Evolutionary conservation across 805 yeast genomes (phyloP), one percentile per base, ranked within the genome.

Genomic region (Candida xiaguanensis): DNA sequence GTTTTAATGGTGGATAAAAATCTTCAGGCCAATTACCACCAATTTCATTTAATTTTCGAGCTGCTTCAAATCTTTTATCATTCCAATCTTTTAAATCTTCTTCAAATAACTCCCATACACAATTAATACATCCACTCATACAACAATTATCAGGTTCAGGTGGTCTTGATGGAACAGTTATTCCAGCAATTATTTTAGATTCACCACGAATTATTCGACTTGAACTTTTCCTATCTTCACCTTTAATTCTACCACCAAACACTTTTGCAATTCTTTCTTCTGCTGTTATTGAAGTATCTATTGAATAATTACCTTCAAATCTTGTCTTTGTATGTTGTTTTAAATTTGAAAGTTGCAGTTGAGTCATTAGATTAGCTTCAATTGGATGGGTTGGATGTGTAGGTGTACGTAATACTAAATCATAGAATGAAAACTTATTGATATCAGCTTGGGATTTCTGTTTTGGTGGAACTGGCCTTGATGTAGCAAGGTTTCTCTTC

Each of bases 41-140:
- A 35, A 59, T 63, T 4, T 52, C 44, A 22, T 42, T 49, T 36
- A 77, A 55, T 12, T 49, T 51, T 5, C 48, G 33, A 0, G 73
- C 84, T 0, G 96, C 96, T 40, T 69, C 57, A 27, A 61, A 62
- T 14, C 95, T 67, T 52, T 69, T 61, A 1, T 46, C 55, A 51
- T 80, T 78, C 96, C 96, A 93, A 24, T 87, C 87, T 46, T 78
- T 81, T 36, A 90, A 53, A 56, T 93, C 98, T 38, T 91, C 97
- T 48, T 84, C 82, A 57, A 78, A 91, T 39, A 86, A 65, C 51
- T 90, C 96, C 98, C 98, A 93, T 2, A 91, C 98, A 60, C 99
- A 91, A 61, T 91, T 89, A 22, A 87, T 80, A 60, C 99, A 91
- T 1, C 99, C 99, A 42, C 93, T 82, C 95, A 89, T 89, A 61